A percentile compares a stretch with the other conserved stretches of the same genome.
These are phyloP conservation scores for Phytophthora constricta DNA, from an alignment of 352 stramenopile species.

Conservation along the genomic window DNA sequence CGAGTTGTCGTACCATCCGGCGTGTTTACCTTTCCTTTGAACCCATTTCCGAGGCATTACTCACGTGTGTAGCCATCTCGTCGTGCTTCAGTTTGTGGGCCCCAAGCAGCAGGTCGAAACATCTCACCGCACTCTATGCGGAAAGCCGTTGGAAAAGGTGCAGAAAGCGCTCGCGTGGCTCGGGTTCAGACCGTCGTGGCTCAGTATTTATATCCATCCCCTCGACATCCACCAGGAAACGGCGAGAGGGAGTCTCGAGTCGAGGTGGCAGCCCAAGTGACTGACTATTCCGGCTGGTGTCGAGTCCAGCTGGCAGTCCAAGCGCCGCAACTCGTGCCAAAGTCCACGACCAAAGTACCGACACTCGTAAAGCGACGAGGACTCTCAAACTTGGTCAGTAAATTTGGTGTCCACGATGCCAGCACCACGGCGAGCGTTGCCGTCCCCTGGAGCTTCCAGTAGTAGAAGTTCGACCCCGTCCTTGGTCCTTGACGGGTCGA, in stretches of 20 bases:
- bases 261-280: background rate
- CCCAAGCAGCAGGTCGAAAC: constrained; percentile 19
- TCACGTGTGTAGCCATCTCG: constrained; percentile 21
- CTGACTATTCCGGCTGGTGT: background rate
- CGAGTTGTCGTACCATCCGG: too few relatives aligned
- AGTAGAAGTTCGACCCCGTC: background rate
- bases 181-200: background rate
- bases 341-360: too few relatives aligned
- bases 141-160: constrained; percentile 53
- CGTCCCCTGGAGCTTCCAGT: constrained; percentile 19
- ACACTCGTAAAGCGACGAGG: too few relatives aligned
- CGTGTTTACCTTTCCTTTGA: too few relatives aligned
- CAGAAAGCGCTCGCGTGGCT: constrained; percentile 35
- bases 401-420: constrained; percentile 29
- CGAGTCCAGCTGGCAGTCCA: constrained; percentile 9
- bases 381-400: too few relatives aligned
- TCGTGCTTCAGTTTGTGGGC: background rate
- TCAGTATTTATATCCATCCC: constrained; percentile 34
- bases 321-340: background rate
- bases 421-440: constrained; percentile 30
- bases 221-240: too few relatives aligned
- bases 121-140: constrained; percentile 33
- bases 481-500: constrained; percentile 7
- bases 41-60: constrained; percentile 10
- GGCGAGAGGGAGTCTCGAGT: constrained; percentile 5